Evolutionary conservation across 1,284 basidiomycete genomes (phyloP).

Genomic region (Rhodotorula sp.): DNA sequence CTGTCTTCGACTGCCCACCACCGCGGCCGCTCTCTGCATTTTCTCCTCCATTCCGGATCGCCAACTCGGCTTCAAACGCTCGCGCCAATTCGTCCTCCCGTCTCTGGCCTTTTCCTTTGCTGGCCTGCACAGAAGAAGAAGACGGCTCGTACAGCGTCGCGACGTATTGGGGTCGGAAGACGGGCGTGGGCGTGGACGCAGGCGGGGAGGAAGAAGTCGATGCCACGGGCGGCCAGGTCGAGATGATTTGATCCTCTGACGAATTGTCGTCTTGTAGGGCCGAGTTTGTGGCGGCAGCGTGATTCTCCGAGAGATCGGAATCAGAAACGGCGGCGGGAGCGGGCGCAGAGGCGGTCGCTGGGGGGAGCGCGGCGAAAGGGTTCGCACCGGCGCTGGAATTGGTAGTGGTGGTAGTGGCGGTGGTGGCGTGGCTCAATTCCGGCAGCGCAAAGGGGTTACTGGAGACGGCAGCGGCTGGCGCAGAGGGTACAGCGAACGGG

Average conservation of each 20-base stretch:
- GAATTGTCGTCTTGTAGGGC: neutral
- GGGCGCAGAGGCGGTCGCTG: neutral
- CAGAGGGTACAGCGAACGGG: conserved; percentile 22
- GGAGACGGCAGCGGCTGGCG: neutral
- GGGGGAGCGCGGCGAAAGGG: conserved; percentile 6
- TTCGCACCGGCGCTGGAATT: conserved; percentile 4
- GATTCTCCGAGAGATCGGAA: neutral
- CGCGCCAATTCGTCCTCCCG: conserved; percentile 29
- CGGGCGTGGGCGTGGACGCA: neutral
- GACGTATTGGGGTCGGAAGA: conserved; percentile 40
- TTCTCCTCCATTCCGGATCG: neutral
- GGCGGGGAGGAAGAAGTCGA: neutral
- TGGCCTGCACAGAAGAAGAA: neutral
- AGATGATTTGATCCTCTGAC: neutral
- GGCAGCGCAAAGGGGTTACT: conserved; percentile 23
- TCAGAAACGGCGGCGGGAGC: neutral
- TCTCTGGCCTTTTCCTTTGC: conserved; percentile 10
- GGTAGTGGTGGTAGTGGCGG: conserved; percentile 3
- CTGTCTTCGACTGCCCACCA: neutral
- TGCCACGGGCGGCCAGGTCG: neutral
- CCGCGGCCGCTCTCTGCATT: neutral
- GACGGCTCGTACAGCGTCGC: conserved; percentile 39
- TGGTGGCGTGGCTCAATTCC: neutral
- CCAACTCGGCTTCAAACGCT: conserved; percentile 1
- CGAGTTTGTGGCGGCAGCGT: neutral